Conservation (phyloP, 2,329 filamentous ascomycete genomes). For the Hypoxylon sp. region DNA sequence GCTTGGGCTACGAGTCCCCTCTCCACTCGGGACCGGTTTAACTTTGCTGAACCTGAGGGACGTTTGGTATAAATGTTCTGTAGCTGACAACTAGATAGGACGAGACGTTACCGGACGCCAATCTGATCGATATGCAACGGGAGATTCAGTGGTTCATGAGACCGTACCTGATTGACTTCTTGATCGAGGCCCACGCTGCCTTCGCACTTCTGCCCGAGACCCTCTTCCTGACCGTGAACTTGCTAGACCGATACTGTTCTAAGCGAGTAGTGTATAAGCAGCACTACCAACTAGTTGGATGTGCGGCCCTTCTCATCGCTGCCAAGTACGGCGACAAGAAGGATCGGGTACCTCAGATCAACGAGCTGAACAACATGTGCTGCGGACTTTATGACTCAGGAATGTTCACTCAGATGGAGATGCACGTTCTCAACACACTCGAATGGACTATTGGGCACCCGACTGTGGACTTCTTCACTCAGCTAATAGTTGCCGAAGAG, state of each 20-base stretch:
- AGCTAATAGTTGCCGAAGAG: slow-evolving; percentile 87
- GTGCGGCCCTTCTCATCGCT: slow-evolving; percentile 93
- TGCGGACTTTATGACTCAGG: slow-evolving; percentile 97
- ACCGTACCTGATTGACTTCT: slow-evolving; percentile 96
- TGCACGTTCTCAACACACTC: slow-evolving; percentile 97
- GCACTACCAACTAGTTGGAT: slow-evolving; percentile 97
- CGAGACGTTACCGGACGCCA: slow-evolving; percentile 93
- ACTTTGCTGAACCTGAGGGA: too few species aligned
- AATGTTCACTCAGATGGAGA: slow-evolving; percentile 99
- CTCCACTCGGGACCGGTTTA: neutral
- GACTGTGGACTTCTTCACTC: slow-evolving; percentile 93
- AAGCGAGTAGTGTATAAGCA: slow-evolving; percentile 98
- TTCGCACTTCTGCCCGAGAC: slow-evolving; percentile 96
- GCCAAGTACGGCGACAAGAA: slow-evolving; percentile 99
- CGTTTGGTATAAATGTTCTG: neutral
- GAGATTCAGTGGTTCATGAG: slow-evolving; percentile 99
- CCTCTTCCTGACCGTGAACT: slow-evolving; percentile 94
- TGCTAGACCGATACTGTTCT: slow-evolving; percentile 97
- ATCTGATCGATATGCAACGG: slow-evolving; percentile 98
- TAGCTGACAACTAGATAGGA: slow-evolving; percentile 60
- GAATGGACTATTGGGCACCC: slow-evolving; percentile 97
- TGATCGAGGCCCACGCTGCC: slow-evolving; percentile 95
- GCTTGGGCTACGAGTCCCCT: slow-evolving; percentile 16
- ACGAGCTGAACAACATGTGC: slow-evolving; percentile 99
- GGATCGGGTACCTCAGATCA: slow-evolving; percentile 96